Evolutionary conservation across 2,329 filamentous ascomycete genomes (phyloP), one percentile per base, ranked within the genome.

Genomic region (Penicillium sclerotiorum): DNA sequence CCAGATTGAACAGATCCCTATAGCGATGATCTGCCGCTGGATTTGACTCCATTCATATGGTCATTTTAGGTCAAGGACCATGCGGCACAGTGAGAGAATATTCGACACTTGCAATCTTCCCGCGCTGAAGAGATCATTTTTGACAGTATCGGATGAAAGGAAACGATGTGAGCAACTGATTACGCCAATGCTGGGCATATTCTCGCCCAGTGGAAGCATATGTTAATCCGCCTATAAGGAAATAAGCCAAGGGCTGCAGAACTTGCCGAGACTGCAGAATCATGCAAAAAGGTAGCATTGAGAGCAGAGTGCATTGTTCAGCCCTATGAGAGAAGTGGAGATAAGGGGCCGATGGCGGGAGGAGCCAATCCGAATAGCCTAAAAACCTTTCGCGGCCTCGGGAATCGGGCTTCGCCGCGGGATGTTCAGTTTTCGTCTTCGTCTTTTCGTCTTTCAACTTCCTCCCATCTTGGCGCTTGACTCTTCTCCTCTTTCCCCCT

Each of bases 401-500:
- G 28, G 27, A 43, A 43, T 33, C 20, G 13, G 27, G 28, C 18
- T 43, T 43, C 40, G 40, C 40, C 40, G 40, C 40, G 40, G 40
- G 20, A 22, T 36, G 33, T 17, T 33, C 40, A 15, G 6, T 33
- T 43, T 43, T 33, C 20, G 6, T 32, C 27, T 20, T 13, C 8
- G 17, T 23, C 40, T 17, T 25, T 12, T 38, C n/a, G n/a, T 13
- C 3, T 6, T 22, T 13, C 18, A 17, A 8, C 3, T 18, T 38
- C 18, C 36, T 21, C 22, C 15, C 12, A 9, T 33, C 20, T 17
- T 27, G 8, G 27, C 12, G 8, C 8, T 12, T 41, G 13, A 15
- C 13, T 17, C 20, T 12, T 28, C 7, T 28, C 17, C 38, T n/a
- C 39, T 21, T 27, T n/a, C n/a, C 25, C 8, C n/a, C 8, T 25